A percentile compares a stretch with the other conserved stretches of the same genome.
Conservation (phyloP, 106 monocot genomes). For the Xerophyta viscosa region DNA sequence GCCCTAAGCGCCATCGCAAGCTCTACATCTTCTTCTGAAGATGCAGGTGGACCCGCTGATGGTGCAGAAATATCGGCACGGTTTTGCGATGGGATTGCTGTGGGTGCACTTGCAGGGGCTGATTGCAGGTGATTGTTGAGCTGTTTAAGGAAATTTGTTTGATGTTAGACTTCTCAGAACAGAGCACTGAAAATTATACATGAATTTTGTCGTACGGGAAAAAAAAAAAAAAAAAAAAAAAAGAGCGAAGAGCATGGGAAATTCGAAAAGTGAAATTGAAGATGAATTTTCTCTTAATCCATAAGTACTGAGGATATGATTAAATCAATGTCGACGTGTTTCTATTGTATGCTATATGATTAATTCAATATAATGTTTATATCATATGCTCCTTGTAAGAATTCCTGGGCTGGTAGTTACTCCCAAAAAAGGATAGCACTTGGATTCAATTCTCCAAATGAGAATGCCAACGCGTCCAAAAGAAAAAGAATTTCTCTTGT, state of each 20-base stretch:
- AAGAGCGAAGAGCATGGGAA: no score
- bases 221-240: no score
- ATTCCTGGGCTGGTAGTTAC: no score
- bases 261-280: no score
- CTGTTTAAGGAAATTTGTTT: neutral
- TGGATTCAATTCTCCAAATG: neutral
- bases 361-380: no score
- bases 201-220: neutral
- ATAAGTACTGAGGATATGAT: no score
- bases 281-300: no score
- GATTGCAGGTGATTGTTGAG: conserved; percentile 10
- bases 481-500: no score
- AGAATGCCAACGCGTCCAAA: neutral
- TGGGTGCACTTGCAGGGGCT: conserved; percentile 10
- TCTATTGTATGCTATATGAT: no score
- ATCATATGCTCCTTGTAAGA: no score
- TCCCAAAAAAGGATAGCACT: neutral
- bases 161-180: neutral
- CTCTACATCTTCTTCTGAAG: conserved; percentile 45
- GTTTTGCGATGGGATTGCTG: conserved; percentile 1
- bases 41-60: conserved; percentile 1
- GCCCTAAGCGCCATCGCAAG: conserved; percentile 73
- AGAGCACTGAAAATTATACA: neutral
- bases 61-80: neutral
- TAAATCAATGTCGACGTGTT: no score